These are phyloP conservation scores for Thinopyrum elongatum DNA, from an alignment of 176 grass and related monocot species.

Conservation along the genomic window DNA sequence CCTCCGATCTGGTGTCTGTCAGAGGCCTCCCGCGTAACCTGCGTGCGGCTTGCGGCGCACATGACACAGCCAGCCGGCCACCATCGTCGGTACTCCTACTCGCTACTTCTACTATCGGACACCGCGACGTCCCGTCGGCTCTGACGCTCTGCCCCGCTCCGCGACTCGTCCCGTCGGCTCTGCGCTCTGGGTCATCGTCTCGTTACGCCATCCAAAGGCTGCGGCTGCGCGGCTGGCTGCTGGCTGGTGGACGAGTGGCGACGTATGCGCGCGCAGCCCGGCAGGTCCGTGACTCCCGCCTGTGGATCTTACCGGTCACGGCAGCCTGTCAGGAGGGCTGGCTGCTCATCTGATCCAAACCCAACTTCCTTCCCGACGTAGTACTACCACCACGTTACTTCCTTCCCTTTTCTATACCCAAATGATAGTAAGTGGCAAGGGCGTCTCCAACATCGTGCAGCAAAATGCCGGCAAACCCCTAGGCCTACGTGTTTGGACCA, in stretches of 20 bases:
- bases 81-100: no score
- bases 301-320: conserved; percentile 38
- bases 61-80: background rate
- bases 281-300: conserved; percentile 14
- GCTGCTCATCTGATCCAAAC: background rate
- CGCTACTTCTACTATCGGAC: background rate
- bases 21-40: background rate
- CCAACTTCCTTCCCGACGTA: background rate
- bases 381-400: background rate
- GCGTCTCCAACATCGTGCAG: no score
- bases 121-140: conserved; percentile 3
- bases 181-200: background rate
- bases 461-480: no score
- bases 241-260: background rate
- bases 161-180: conserved; percentile 23
- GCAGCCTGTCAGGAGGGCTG: background rate
- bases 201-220: conserved; percentile 28
- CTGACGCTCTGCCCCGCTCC: background rate
- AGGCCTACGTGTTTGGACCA: no score
- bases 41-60: background rate
- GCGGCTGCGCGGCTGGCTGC: background rate
- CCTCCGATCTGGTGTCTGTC: background rate
- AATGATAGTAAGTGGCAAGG: no score
- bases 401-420: background rate
- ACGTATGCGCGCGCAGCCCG: background rate